Base-by-base conservation (phyloP, 768 basidiomycete species). In the Mycena rosella region DNA sequence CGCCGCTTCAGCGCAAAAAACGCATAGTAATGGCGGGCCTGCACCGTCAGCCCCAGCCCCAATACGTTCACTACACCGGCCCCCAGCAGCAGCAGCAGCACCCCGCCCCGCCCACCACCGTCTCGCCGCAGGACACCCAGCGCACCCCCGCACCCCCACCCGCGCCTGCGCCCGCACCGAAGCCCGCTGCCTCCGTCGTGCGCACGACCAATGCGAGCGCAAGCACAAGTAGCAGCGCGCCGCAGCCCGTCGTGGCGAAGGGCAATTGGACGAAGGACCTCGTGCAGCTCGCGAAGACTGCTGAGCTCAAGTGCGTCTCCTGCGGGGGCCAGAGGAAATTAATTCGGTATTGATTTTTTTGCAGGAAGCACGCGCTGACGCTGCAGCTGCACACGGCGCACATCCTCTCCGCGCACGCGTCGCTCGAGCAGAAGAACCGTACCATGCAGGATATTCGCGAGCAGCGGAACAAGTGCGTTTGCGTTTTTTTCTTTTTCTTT, bases 221-320 rank as follows among this genome's bases (percentile, higher is more conserved):
- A 3, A 38, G 53, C 36, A 32, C 17, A 1, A 60, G n/a, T 38
- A 45, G 17, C 36, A 20, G 22, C 4, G 60, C 54, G 15, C 20
- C 38, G 24, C 64, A 65, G 70, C 74, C 69, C 44, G 71, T 64
- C 56, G 85, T 95, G 54, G 92, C 94, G 5, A 90, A 88, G 22
- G 94, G 93, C 11, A 93, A 95, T 77, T 95, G 94, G 94, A 94
- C 92, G 29, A 91, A 91, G 72, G 92, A 94, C 78, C 85, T 95
- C 47, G 91, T 95, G 34, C 92, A 95, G 58, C 85, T 95, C 14
- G 94, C 94, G 8, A 95, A 93, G 81, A 93, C 92, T 1, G 94
- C 94, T 11, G 94, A 95, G 76, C 85, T 95, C 74, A 95, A 95
- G 94, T 95, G 77, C 72, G 92, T 40, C 27, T 47, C 18, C 10